Conservation (phyloP, 140 eudicot species). For the Anethum foeniculum region DNA sequence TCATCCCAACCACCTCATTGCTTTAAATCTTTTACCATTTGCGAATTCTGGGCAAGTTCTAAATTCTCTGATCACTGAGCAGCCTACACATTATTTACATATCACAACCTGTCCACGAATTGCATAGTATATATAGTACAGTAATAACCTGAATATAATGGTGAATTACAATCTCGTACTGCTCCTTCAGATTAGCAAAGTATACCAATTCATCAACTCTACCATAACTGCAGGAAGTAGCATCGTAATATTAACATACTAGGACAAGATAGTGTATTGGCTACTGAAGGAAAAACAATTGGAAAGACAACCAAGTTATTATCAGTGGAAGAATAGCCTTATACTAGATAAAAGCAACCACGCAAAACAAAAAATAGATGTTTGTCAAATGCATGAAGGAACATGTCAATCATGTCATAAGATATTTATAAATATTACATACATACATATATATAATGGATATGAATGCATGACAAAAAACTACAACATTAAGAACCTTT, state of each 20-base stretch:
- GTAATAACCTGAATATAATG: slow-evolving; percentile 79
- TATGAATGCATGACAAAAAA: neutral
- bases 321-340: neutral
- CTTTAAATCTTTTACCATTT: neutral
- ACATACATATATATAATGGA: neutral
- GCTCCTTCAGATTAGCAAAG: slow-evolving; percentile 90
- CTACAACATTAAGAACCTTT: slow-evolving; percentile 44
- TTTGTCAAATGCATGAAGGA: neutral
- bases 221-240: slow-evolving; percentile 59
- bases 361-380: neutral
- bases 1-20: neutral
- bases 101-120: neutral
- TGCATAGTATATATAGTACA: neutral
- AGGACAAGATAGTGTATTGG: neutral
- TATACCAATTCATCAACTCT: slow-evolving; percentile 92
- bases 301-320: neutral
- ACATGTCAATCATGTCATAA: neutral
- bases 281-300: neutral
- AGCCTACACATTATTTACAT: neutral
- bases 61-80: neutral
- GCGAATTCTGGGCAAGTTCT: neutral
- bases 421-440: neutral
- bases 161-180: slow-evolving; percentile 79
- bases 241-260: neutral
- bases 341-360: neutral